Conservation (phyloP, 2,329 filamentous ascomycete genomes). For the Chaetomium globosum region DNA sequence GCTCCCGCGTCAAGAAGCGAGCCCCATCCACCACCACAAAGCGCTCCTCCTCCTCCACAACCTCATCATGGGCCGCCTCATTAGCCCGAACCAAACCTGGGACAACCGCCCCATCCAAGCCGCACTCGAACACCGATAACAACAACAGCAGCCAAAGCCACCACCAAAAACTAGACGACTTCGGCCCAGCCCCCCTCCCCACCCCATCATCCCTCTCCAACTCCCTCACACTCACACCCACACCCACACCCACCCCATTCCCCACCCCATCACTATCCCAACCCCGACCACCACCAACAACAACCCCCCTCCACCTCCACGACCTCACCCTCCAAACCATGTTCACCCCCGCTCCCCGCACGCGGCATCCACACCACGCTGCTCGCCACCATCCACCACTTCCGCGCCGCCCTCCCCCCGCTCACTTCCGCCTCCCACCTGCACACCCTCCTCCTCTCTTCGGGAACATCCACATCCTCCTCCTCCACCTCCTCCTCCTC, state of each 20-base stretch:
- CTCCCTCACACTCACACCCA: slow-evolving; percentile 53
- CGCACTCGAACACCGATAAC: slow-evolving; percentile 31
- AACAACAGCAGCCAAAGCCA: slow-evolving; percentile 42
- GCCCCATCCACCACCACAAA: slow-evolving; percentile 21
- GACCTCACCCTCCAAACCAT: slow-evolving; percentile 62
- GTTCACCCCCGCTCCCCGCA: slow-evolving; percentile 64
- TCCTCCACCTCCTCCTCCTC: slow-evolving; percentile 65
- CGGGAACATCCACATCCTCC: slow-evolving; percentile 43
- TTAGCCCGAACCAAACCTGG: slow-evolving; percentile 32
- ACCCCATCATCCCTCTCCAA: slow-evolving; percentile 50
- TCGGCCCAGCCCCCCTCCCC: slow-evolving; percentile 59
- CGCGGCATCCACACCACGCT: slow-evolving; percentile 66
- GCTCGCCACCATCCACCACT: slow-evolving; percentile 65
- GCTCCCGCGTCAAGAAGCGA: slow-evolving; percentile 34
- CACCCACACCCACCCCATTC: background rate
- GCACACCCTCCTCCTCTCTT: slow-evolving; percentile 57
- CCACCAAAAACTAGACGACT: slow-evolving; percentile 59
- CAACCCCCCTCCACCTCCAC: slow-evolving; percentile 57
- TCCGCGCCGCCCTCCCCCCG: slow-evolving; percentile 61
- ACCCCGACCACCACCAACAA: no score
- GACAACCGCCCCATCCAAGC: slow-evolving; percentile 20
- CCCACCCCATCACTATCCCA: no score
- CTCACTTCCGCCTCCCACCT: slow-evolving; percentile 69
- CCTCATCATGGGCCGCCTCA: slow-evolving; percentile 21
- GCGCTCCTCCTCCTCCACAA: slow-evolving; percentile 6